Conservation (phyloP, 2,329 filamentous ascomycete species). For the Xylariaceae sp. region DNA sequence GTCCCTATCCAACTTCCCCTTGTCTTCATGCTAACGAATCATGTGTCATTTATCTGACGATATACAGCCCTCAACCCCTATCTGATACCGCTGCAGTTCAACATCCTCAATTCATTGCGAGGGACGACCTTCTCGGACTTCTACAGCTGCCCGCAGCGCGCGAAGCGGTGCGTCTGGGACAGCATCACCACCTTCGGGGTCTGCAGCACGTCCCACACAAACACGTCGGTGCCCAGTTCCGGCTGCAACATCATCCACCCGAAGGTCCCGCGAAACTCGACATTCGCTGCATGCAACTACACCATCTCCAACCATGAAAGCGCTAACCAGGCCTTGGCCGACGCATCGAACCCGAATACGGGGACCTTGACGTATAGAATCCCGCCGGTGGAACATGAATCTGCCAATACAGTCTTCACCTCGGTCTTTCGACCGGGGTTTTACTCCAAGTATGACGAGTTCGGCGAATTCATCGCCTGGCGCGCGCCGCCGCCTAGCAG, state of each 20-base stretch:
- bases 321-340: background rate
- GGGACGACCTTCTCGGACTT: conserved; percentile 10
- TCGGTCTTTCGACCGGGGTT: conserved; percentile 2
- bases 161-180: conserved; percentile 11
- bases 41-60: background rate
- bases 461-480: conserved; percentile 14
- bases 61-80: conserved; percentile 10
- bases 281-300: conserved; percentile 3
- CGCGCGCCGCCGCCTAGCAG: too few relatives aligned
- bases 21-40: background rate
- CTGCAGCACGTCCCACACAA: conserved; percentile 9
- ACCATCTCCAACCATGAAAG: conserved; percentile 2
- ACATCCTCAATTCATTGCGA: conserved; percentile 11
- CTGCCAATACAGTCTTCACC: conserved; percentile 4
- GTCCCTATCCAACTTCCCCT: background rate
- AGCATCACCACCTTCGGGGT: conserved; percentile 13
- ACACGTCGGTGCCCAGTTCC: conserved; percentile 5
- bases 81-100: conserved; percentile 5
- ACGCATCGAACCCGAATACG: background rate
- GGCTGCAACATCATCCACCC: background rate
- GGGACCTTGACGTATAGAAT: background rate
- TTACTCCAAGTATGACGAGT: background rate
- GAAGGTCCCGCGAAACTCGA: background rate
- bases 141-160: conserved; percentile 12
- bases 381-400: conserved; percentile 2